phyloP scores from a whole-genome alignment of 192 early-diverging fungal genomes.

The Podila minutissima region DNA sequence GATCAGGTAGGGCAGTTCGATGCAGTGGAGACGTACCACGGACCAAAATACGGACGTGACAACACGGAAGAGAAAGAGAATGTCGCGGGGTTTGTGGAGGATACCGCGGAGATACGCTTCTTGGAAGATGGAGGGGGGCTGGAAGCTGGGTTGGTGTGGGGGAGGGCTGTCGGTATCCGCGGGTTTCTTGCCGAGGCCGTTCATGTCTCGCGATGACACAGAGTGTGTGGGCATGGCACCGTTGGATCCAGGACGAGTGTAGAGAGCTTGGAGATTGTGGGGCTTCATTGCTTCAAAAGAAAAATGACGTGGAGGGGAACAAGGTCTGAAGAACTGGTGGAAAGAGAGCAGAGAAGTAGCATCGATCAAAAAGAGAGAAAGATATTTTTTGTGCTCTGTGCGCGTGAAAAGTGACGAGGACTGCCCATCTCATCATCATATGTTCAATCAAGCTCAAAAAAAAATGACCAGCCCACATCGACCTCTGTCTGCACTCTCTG shows the following conservation, averaged over 20 bases:
- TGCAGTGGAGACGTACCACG: constrained; percentile 24
- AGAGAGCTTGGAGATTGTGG: constrained; percentile 1
- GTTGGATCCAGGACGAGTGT: constrained; percentile 8
- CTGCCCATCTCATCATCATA: too few species aligned
- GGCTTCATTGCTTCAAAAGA: neutral
- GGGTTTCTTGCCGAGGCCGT: too few species aligned
- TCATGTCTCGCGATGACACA: too few species aligned
- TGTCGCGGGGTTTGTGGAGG: constrained; percentile 27
- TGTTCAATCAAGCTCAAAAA: too few species aligned
- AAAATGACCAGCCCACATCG: too few species aligned
- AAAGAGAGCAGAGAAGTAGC: neutral
- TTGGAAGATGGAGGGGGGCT: constrained; percentile 14
- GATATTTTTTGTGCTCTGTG: neutral
- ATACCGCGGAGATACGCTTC: constrained; percentile 21
- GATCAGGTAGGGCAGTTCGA: constrained; percentile 32
- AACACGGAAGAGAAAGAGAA: constrained; percentile 10
- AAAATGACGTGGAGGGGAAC: too few species aligned
- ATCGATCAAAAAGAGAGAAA: constrained; percentile 1
- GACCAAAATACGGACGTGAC: constrained; percentile 3
- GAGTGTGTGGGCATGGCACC: too few species aligned
- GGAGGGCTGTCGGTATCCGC: neutral
- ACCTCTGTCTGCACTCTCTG: too few species aligned
- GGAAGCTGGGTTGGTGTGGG: neutral
- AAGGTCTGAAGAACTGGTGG: neutral
- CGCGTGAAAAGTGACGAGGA: neutral